Evolutionary conservation across 169 alveolate genomes (phyloP).

Genomic region (Plasmodium ovale): DNA sequence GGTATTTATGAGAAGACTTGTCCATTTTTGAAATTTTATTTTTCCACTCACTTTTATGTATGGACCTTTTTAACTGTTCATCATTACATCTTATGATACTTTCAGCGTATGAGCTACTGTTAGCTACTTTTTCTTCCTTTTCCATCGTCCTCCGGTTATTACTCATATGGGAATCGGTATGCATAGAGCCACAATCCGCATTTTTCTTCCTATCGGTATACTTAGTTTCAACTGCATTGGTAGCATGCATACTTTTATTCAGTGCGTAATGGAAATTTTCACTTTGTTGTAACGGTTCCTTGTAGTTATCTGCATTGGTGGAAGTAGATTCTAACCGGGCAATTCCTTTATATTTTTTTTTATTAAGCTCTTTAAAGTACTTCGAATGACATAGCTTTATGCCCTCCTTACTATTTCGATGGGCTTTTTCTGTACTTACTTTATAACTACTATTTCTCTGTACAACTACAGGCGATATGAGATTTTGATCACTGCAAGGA

Average conservation of each 20-base stretch:
- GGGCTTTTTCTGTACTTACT: background rate
- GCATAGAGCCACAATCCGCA: background rate
- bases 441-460: slow-evolving; percentile 2
- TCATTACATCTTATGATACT: slow-evolving; percentile 59
- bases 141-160: background rate
- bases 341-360: background rate
- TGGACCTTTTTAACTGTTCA: slow-evolving; percentile 38
- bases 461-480: background rate
- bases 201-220: slow-evolving; percentile 4
- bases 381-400: background rate
- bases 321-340: background rate
- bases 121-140: background rate
- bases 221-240: background rate
- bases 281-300: background rate
- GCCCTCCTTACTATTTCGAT: slow-evolving; percentile 16
- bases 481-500: slow-evolving; percentile 1
- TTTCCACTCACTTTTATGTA: background rate
- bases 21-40: slow-evolving; percentile 1
- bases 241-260: background rate
- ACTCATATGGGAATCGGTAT: background rate
- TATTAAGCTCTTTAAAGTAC: slow-evolving; percentile 8
- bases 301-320: background rate
- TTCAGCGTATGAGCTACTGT: slow-evolving; percentile 1
- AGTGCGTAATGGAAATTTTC: background rate
- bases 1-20: slow-evolving; percentile 1